These are phyloP conservation scores for Alternaria viburni DNA, from an alignment of 2,329 filamentous ascomycete genomes.

Conservation along the genomic window DNA sequence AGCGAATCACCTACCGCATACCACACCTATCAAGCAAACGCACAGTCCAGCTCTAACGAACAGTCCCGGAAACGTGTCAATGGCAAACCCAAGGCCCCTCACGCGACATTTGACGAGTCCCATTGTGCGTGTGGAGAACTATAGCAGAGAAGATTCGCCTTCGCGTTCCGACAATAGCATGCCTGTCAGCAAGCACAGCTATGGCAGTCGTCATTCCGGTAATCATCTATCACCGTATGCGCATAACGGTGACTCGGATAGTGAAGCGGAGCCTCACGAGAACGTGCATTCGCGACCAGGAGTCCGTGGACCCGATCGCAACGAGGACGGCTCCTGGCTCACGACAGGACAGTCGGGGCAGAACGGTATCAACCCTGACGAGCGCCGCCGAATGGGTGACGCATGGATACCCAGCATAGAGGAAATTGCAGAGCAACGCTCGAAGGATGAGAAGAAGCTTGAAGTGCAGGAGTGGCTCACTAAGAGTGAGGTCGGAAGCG, in stretches of 20 bases:
- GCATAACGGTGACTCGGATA: constrained; percentile 41
- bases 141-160: constrained; percentile 44
- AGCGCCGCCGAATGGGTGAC: constrained; percentile 51
- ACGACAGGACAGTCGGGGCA: constrained; percentile 48
- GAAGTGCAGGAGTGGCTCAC: constrained; percentile 62
- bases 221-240: constrained; percentile 49
- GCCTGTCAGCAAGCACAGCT: constrained; percentile 44
- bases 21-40: constrained; percentile 42
- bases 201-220: constrained; percentile 42
- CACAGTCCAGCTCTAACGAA: constrained; percentile 49
- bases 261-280: constrained; percentile 35
- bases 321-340: constrained; percentile 57
- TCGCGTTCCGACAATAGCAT: constrained; percentile 43
- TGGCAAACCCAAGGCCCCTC: constrained; percentile 35
- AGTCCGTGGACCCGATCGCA: constrained; percentile 47
- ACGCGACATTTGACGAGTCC: constrained; percentile 46
- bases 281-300: constrained; percentile 24
- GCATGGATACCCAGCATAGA: constrained; percentile 57
- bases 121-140: constrained; percentile 49
- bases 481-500: constrained; percentile 54
- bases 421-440: constrained; percentile 56
- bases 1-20: constrained; percentile 25
- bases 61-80: constrained; percentile 39
- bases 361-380: constrained; percentile 55
- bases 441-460: constrained; percentile 58